phyloP scores from a whole-genome alignment of 306 rosid species.

The Prunus dulcis region DNA sequence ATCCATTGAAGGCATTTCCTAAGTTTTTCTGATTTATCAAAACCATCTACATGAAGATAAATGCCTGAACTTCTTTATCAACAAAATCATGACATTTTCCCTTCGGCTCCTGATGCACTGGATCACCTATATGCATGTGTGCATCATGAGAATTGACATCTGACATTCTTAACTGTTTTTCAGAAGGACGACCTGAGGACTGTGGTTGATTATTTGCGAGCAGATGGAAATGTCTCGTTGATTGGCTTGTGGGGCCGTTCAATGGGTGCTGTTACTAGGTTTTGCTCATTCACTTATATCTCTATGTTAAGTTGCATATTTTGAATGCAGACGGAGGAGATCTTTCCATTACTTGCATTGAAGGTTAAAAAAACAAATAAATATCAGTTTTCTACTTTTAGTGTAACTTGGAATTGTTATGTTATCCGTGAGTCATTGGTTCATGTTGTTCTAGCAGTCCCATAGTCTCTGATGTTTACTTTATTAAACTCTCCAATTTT shows the following conservation, averaged over 20 bases:
- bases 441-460: neutral
- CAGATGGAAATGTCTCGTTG: slow-evolving; percentile 83
- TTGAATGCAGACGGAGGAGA: neutral
- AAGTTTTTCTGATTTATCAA: neutral
- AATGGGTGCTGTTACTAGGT: slow-evolving; percentile 98
- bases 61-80: neutral
- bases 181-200: slow-evolving; percentile 87
- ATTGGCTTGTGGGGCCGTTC: slow-evolving; percentile 99
- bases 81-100: neutral
- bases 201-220: slow-evolving; percentile 80
- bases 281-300: slow-evolving; percentile 31
- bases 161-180: slow-evolving; percentile 31
- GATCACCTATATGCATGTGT: slow-evolving; percentile 2
- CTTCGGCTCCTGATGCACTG: neutral
- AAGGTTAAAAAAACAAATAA: neutral
- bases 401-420: neutral
- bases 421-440: neutral
- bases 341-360: neutral
- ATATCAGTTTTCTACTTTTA: neutral
- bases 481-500: neutral
- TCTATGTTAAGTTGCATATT: slow-evolving; percentile 17
- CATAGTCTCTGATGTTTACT: neutral
- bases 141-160: slow-evolving; percentile 13
- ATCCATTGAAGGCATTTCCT: neutral
- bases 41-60: neutral